phyloP scores from a whole-genome alignment of 805 yeast species.

The Saccharomycopsis synnaedendra region DNA sequence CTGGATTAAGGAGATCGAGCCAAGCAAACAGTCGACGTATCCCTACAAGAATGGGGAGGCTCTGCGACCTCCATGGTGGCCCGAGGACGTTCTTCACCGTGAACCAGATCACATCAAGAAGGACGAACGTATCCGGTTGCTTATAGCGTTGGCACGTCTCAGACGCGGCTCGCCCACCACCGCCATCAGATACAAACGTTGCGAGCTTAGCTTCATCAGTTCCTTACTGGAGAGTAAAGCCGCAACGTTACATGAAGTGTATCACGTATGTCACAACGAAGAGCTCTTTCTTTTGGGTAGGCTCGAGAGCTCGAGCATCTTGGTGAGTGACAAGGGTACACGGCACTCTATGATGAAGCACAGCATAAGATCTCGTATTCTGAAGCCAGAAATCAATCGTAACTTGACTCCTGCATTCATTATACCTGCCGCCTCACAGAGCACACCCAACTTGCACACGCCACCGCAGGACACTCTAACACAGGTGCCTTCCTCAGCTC shows the following conservation, averaged over 20 bases:
- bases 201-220: neutral
- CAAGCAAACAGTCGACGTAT: slow-evolving; percentile 47
- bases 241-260: slow-evolving; percentile 3
- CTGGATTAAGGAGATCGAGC: slow-evolving; percentile 59
- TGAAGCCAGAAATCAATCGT: too few relatives aligned
- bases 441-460: too few relatives aligned
- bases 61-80: slow-evolving; percentile 67
- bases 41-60: slow-evolving; percentile 48
- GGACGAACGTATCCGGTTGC: slow-evolving; percentile 38
- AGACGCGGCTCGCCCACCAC: neutral
- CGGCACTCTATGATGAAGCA: neutral
- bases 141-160: slow-evolving; percentile 23
- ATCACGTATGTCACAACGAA: slow-evolving; percentile 4
- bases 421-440: too few relatives aligned
- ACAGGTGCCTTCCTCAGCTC: too few relatives aligned
- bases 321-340: slow-evolving; percentile 5
- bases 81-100: slow-evolving; percentile 39
- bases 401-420: too few relatives aligned
- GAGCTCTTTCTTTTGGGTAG: neutral
- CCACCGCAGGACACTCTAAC: too few relatives aligned
- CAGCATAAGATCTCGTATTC: too few relatives aligned
- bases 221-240: neutral
- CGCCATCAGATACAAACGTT: neutral
- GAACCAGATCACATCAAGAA: slow-evolving; percentile 70
- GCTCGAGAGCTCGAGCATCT: neutral